A percentile compares a stretch with the other conserved stretches of the same genome.
These are phyloP conservation scores for Cutaneotrichosporon mucoides DNA, from an alignment of 1,284 basidiomycete genomes.

Conservation along the genomic window DNA sequence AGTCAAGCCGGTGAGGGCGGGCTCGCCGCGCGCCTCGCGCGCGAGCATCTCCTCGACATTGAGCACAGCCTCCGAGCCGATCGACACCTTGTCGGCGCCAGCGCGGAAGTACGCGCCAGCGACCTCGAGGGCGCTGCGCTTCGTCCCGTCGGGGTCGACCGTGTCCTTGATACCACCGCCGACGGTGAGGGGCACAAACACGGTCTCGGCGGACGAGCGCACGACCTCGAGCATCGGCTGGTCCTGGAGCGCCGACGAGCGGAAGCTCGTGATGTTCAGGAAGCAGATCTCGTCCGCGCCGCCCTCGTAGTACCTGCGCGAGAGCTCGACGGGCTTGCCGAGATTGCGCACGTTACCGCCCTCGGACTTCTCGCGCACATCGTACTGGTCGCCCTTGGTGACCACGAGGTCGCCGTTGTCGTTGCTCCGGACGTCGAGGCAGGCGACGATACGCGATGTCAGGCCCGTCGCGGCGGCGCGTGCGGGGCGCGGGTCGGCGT, in stretches of 20 bases:
- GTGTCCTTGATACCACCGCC: constrained; percentile 98
- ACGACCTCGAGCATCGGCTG: constrained; percentile 98
- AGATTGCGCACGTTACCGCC: constrained; percentile 86
- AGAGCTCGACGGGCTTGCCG: constrained; percentile 92
- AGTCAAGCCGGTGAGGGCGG: constrained; percentile 56
- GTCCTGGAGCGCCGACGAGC: constrained; percentile 87
- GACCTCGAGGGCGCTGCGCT: constrained; percentile 81
- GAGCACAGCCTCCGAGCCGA: constrained; percentile 91
- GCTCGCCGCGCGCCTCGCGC: constrained; percentile 51
- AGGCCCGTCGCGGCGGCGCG: constrained; percentile 58
- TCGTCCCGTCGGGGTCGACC: constrained; percentile 90
- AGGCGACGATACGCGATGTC: constrained; percentile 93
- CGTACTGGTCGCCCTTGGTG: constrained; percentile 99
- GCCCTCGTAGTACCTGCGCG: constrained; percentile 75
- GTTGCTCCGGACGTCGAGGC: constrained; percentile 96
- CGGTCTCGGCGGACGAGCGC: constrained; percentile 76
- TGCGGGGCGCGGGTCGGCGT: constrained; percentile 11
- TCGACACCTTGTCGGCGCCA: constrained; percentile 91
- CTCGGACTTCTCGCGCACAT: constrained; percentile 76
- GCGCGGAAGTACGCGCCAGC: constrained; percentile 95
- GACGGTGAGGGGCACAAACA: constrained; percentile 98
- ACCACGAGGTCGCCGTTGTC: constrained; percentile 96
- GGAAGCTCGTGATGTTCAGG: constrained; percentile 99
- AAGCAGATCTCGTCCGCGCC: constrained; percentile 97
- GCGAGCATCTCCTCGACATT: constrained; percentile 80